phyloP scores from a whole-genome alignment of 2,329 filamentous ascomycete genomes.

The Immersiporthe knoxdaviesiana region DNA sequence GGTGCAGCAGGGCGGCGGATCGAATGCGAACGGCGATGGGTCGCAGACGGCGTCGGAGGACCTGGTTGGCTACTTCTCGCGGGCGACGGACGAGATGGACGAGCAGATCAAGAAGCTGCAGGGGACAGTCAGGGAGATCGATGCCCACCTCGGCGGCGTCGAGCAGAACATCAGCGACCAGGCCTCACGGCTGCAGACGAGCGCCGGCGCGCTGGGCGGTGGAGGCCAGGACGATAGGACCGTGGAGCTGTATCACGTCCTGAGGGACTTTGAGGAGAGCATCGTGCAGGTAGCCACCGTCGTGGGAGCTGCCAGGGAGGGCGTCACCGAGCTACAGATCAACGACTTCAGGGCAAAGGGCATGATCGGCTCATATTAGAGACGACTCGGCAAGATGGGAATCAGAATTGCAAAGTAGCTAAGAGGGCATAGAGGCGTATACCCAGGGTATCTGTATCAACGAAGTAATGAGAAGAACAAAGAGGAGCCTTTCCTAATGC shows the following conservation, averaged over 20 bases:
- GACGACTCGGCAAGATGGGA: neutral
- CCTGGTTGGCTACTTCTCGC: conserved; percentile 66
- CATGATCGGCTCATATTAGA: conserved; percentile 31
- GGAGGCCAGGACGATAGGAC: conserved; percentile 49
- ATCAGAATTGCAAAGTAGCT: conserved; percentile 16
- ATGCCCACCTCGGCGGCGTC: conserved; percentile 66
- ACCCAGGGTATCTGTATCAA: conserved; percentile 23
- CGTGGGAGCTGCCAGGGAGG: conserved; percentile 62
- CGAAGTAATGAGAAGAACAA: conserved; percentile 13
- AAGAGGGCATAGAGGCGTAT: conserved; percentile 24
- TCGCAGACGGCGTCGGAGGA: conserved; percentile 52
- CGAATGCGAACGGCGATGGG: conserved; percentile 47
- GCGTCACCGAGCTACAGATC: conserved; percentile 60
- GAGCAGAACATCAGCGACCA: conserved; percentile 63
- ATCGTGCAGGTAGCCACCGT: conserved; percentile 66
- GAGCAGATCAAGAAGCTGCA: conserved; percentile 60
- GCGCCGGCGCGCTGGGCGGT: conserved; percentile 41
- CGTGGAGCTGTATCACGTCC: conserved; percentile 58
- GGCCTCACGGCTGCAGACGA: conserved; percentile 56
- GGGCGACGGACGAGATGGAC: conserved; percentile 64
- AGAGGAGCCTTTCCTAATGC: neutral
- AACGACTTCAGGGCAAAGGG: conserved; percentile 47
- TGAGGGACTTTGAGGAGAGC: conserved; percentile 67
- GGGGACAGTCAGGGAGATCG: conserved; percentile 64
- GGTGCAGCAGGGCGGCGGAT: conserved; percentile 46